Evolutionary conservation across 2,329 filamentous ascomycete genomes (phyloP), one percentile per base, ranked within the genome.

Genomic region (Hymenoscyphus infarciens): DNA sequence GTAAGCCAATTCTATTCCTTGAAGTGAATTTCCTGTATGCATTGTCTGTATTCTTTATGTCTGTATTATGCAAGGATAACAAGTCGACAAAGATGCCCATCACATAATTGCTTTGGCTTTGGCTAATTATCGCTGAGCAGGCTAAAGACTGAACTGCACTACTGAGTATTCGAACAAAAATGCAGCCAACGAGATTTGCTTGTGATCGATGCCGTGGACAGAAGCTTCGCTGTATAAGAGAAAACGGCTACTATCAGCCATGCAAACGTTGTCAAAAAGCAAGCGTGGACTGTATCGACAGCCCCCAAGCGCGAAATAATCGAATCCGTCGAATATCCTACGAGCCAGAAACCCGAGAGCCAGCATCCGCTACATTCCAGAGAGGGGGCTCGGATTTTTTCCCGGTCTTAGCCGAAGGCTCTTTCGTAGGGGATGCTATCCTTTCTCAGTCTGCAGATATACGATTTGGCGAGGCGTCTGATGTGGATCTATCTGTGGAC

Each of bases 251-350:
- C 55, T 38, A 38, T 16, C 55, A 38, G 15, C 33, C 55, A 22
- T 57, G 55, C 19, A 57, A 38, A 15, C 55, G 55, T n/a, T 57
- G 55, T 33, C 55, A 57, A 16, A 57, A 57, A 25, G 55, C 55
- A 22, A 22, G 31, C 11, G 55, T 57, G 15, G 55, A 33, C 6
- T 57, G 55, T 27, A 16, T 57, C 31, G 33, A 38, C 31, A 39
- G 55, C 31, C 55, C 55, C 22, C 55, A 33, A 38, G 33, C 33
- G 19, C 55, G 22, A 10, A 29, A 55, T 16, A 55, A 33, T 7
- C 53, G 53, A 55, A 22, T 7, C 13, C 53, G 25, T 55, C 53
- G 53, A 16, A 29, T 33, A 25, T 55, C 53, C 25, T 7, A 31
- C 25, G 53, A 55, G 19, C 53, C 53, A 13, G 53, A 29, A 31